Base-by-base conservation (phyloP, 2,329 filamentous ascomycete species). In the Reticulascus tulasneorum region DNA sequence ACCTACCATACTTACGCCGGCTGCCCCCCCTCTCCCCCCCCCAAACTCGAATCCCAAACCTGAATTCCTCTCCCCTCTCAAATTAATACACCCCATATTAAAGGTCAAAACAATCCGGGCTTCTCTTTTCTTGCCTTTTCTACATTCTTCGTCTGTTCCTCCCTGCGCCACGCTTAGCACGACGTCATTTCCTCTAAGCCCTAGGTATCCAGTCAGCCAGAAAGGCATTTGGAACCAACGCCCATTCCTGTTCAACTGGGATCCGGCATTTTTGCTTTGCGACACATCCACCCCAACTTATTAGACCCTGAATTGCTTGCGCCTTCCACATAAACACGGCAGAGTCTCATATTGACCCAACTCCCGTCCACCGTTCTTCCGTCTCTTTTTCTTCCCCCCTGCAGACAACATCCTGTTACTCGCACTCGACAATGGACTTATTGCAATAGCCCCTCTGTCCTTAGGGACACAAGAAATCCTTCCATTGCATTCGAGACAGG, bases 361-460 rank as follows among this genome's bases (percentile, higher is more conserved):
- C 42, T 30, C 39, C 42, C 29, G 39, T 24, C 24, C 10, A 17
- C 27, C 39, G 12, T 29, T 35, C 42, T 49, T 54, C 49, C 44
- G 29, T 36, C 26, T 39, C 37, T 43, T n/a, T n/a, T 34, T 38
- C 25, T 13, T 21, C 32, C 25, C 21, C 22, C 34, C 38, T 5
- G n/a, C 23, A 21, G 30, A 22, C 17, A 23, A 13, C 6, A 40
- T 21, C n/a, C 30, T 28, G 10, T 11, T 29, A 36, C 16, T 34
- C 16, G 19, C 23, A 31, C 34, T 46, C 38, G 20, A 50, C 24
- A 22, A 60, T 60, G 57, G 53, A 45, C 23, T 45, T 36, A 24
- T 30, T 37, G 42, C 62, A 61, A 62, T 64, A 64, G 56, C 58
- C 52, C 31, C 42, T 54, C 62, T 50, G 65, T 69, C 64, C 66